Base-by-base conservation (phyloP, 1,284 basidiomycete species). In the Ceratobasidium sp. region DNA sequence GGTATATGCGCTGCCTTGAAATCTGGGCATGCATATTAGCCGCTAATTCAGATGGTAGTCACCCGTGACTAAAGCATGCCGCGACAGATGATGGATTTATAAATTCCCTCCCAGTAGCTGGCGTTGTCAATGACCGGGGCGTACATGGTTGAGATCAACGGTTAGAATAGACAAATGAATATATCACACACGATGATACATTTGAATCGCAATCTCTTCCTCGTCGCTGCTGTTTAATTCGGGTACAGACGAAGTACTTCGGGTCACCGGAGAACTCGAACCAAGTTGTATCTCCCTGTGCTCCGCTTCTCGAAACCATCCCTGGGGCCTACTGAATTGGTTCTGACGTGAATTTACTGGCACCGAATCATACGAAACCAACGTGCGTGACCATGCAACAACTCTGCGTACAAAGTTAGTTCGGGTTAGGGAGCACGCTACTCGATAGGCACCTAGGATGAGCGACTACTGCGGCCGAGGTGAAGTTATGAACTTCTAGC, bases 401-500 rank as follows among this genome's bases (percentile, higher is more conserved):
- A 65, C 62, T 8, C 62, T 65, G 20, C 1, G 12, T 25, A 7
- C 13, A 12, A 52, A 20, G 31, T 35, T 20, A 62, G 45, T n/a
- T 32, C 27, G 20, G n/a, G 22, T n/a, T 40, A 27, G 3, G 12
- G 10, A 45, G 17, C 3, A 31, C 42, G 22, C n/a, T 52, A n/a
- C 20, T 4, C 32, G 27, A 20, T 5, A 27, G 17, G 34, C 62
- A 65, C 62, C 29, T 42, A 17, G 35, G 49, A 43, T 65, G 12
- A 15, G 50, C 62, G 17, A 65, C 32, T 5, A 65, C 62, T 29
- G 20, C 34, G 20, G 31, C 34, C 7, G 74, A 73, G 49, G 73
- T 32, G 60, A 77, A 78, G 49, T 75, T 76, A 2, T 70, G 52
- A 5, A 78, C 76, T 69, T 78, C 73, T 8, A 78, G 70, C 1